Conservation (phyloP, 495 filamentous ascomycete species). For the Diplogelasinospora grovesii region DNA sequence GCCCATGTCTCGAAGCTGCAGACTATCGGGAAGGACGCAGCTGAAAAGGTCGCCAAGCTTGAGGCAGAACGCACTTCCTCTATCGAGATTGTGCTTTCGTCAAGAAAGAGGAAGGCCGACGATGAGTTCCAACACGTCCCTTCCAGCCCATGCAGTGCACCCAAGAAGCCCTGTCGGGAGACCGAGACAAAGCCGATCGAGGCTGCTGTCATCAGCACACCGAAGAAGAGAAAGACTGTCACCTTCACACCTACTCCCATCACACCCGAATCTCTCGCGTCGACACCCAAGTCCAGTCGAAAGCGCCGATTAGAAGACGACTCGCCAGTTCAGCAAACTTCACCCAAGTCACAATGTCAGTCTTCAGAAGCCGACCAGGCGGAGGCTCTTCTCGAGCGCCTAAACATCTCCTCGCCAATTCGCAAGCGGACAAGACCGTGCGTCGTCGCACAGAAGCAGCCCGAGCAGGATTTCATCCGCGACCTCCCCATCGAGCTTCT, state of each 20-base stretch:
- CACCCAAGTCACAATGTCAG: background rate
- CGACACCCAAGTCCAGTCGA: constrained; percentile 9
- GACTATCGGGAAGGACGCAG: constrained; percentile 23
- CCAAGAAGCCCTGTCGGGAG: constrained; percentile 22
- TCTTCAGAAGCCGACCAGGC: constrained; percentile 16
- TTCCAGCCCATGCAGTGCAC: constrained; percentile 4
- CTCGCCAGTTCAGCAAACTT: background rate
- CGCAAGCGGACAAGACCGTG: constrained; percentile 26
- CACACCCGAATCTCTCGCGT: background rate
- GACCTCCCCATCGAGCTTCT: constrained; percentile 48
- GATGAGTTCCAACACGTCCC: constrained; percentile 13
- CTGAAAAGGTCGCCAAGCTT: constrained; percentile 10
- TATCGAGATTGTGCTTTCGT: constrained; percentile 26
- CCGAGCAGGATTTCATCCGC: constrained; percentile 23
- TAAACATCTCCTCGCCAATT: constrained; percentile 32
- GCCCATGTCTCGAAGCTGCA: constrained; percentile 35
- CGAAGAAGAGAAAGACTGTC: constrained; percentile 22
- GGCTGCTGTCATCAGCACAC: constrained; percentile 5
- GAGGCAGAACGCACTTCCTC: constrained; percentile 15
- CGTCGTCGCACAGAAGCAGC: constrained; percentile 18
- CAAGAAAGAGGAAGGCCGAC: constrained; percentile 24
- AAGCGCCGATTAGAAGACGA: constrained; percentile 19
- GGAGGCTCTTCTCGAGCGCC: constrained; percentile 32
- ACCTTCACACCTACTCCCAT: constrained; percentile 14
- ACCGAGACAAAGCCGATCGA: constrained; percentile 5